Conservation (phyloP, 768 basidiomycete genomes). For the Boletus sensibilis region DNA sequence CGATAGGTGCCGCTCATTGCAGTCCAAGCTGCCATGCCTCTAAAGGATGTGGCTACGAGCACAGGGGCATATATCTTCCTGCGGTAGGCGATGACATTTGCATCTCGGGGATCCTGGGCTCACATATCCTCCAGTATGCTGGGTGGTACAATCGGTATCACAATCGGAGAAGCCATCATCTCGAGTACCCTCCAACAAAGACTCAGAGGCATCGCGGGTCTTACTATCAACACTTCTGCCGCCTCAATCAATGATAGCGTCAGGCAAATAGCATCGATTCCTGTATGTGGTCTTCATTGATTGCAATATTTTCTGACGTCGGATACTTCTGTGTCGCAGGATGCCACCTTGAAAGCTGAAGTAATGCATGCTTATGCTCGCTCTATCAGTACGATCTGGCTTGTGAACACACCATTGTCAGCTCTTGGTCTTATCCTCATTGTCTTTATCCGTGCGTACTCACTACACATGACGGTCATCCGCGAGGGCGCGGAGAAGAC, state of each 20-base stretch:
- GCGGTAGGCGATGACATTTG: slow-evolving; percentile 17
- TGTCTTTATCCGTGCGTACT: slow-evolving; percentile 36
- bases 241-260: slow-evolving; percentile 49
- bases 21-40: slow-evolving; percentile 47
- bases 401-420: slow-evolving; percentile 35
- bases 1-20: slow-evolving; percentile 33
- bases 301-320: slow-evolving; percentile 3
- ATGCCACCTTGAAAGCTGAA: slow-evolving; percentile 28
- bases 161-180: slow-evolving; percentile 70
- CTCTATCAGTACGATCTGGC: slow-evolving; percentile 40
- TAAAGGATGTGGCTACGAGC: slow-evolving; percentile 42
- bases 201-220: slow-evolving; percentile 16
- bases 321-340: slow-evolving; percentile 21
- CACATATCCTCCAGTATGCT: slow-evolving; percentile 46
- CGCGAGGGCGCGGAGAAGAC: slow-evolving; percentile 7
- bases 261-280: slow-evolving; percentile 37
- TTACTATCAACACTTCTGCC: slow-evolving; percentile 40
- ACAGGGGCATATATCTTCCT: slow-evolving; percentile 39
- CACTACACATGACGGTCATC: slow-evolving; percentile 32
- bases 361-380: slow-evolving; percentile 39
- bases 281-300: slow-evolving; percentile 18
- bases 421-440: slow-evolving; percentile 33
- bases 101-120: background rate
- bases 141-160: slow-evolving; percentile 74
- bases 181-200: slow-evolving; percentile 43